phyloP scores from a whole-genome alignment of 495 filamentous ascomycete species.

The Penicillium ucsense region DNA sequence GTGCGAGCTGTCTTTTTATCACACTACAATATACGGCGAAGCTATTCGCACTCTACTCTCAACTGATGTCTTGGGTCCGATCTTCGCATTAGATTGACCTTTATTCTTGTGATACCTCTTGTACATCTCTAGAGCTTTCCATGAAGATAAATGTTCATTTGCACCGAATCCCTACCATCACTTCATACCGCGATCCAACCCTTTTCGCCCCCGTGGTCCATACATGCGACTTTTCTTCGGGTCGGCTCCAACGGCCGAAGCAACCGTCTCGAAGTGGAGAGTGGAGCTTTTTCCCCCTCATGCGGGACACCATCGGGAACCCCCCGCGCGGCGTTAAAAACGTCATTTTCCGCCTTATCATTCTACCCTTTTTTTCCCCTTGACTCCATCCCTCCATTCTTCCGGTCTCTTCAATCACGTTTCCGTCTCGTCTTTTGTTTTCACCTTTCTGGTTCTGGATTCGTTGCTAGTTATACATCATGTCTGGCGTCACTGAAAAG shows the following conservation, averaged over 20 bases:
- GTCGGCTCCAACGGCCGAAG: not conserved
- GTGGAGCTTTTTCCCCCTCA: constrained; percentile 18
- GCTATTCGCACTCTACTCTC: too few species aligned
- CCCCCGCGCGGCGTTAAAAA: constrained; percentile 12
- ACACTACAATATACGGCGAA: too few species aligned
- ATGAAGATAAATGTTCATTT: too few species aligned
- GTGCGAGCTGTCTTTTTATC: too few species aligned
- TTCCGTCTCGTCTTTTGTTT: not conserved
- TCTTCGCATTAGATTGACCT: too few species aligned
- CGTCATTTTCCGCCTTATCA: constrained; percentile 1
- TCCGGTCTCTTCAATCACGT: not conserved
- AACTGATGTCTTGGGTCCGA: too few species aligned
- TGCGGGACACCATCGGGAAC: constrained; percentile 11
- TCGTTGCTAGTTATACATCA: constrained; percentile 18
- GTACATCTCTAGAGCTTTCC: too few species aligned
- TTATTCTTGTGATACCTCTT: too few species aligned
- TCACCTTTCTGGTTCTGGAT: not conserved
- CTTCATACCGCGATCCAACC: too few species aligned
- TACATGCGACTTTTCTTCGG: not conserved
- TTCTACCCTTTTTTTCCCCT: constrained; percentile 3
- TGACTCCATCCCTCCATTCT: not conserved
- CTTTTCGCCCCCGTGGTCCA: too few species aligned
- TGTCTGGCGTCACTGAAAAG: constrained; percentile 70
- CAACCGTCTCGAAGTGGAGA: not conserved
- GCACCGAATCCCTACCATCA: too few species aligned